Evolutionary conservation across 2,329 filamentous ascomycete genomes (phyloP).

Genomic region (Atkinsonella hypoxylon): DNA sequence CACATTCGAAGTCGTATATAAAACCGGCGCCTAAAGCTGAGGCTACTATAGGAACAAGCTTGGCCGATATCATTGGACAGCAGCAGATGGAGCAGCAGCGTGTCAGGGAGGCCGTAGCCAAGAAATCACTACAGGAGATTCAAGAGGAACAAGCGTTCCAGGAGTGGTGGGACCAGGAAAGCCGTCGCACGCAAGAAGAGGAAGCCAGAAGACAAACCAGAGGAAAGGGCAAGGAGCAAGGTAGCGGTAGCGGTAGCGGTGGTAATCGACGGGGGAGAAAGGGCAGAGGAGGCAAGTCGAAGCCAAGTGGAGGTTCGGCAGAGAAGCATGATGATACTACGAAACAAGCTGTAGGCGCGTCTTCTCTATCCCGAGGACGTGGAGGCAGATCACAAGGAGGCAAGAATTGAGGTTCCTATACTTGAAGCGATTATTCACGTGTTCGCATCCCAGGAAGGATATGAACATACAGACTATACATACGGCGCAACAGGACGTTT

Average conservation of each 20-base stretch:
- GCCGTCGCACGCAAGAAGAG: constrained; percentile 55
- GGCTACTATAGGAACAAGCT: constrained; percentile 55
- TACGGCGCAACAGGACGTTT: not conserved
- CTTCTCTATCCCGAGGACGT: not conserved
- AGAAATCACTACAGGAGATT: constrained; percentile 84
- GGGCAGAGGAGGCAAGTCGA: constrained; percentile 18
- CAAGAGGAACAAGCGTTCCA: constrained; percentile 96
- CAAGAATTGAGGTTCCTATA: not conserved
- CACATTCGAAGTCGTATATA: constrained; percentile 51
- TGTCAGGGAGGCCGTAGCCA: constrained; percentile 73
- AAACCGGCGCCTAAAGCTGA: constrained; percentile 47
- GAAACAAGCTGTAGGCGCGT: constrained; percentile 3
- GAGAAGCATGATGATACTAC: constrained; percentile 10
- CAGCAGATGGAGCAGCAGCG: constrained; percentile 76
- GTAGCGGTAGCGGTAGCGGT: constrained; percentile 10
- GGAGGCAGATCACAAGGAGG: constrained; percentile 2
- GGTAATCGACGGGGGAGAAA: constrained; percentile 18
- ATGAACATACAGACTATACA: not conserved
- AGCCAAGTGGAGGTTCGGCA: constrained; percentile 8
- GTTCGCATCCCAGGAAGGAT: not conserved
- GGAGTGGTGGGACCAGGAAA: constrained; percentile 91
- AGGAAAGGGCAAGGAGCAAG: constrained; percentile 25
- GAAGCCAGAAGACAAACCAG: constrained; percentile 31
- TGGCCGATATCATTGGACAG: constrained; percentile 80
- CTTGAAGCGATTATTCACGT: not conserved